phyloP scores from a whole-genome alignment of 352 stramenopile species.

The Pseudoperonospora humuli region DNA sequence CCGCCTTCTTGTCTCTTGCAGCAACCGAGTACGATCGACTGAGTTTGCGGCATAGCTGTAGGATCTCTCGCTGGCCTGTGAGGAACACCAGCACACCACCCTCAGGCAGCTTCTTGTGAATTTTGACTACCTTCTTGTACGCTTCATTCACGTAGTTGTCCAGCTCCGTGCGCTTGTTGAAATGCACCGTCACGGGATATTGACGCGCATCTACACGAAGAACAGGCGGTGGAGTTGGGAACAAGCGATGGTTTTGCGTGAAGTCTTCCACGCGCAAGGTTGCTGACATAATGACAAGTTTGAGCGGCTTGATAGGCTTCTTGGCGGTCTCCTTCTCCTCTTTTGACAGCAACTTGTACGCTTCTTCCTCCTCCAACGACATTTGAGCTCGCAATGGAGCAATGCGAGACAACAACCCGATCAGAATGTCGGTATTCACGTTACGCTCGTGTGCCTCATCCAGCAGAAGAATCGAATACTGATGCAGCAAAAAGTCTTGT shows the following conservation, averaged over 20 bases:
- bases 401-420: slow-evolving; percentile 92
- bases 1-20: slow-evolving; percentile 32
- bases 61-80: slow-evolving; percentile 95
- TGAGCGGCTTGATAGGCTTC: slow-evolving; percentile 66
- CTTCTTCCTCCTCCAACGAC: slow-evolving; percentile 57
- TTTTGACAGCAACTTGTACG: slow-evolving; percentile 33
- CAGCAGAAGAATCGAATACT: slow-evolving; percentile 80
- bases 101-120: slow-evolving; percentile 95
- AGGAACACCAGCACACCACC: slow-evolving; percentile 98
- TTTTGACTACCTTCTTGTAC: slow-evolving; percentile 95
- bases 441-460: slow-evolving; percentile 98
- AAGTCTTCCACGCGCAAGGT: slow-evolving; percentile 97
- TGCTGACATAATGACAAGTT: slow-evolving; percentile 96
- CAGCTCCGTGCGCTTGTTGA: slow-evolving; percentile 96
- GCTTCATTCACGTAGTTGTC: slow-evolving; percentile 94
- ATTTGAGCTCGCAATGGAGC: slow-evolving; percentile 90
- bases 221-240: slow-evolving; percentile 87
- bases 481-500: slow-evolving; percentile 66
- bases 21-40: slow-evolving; percentile 37
- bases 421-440: slow-evolving; percentile 94
- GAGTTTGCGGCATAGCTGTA: slow-evolving; percentile 80
- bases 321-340: slow-evolving; percentile 33
- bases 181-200: slow-evolving; percentile 96
- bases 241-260: slow-evolving; percentile 90
- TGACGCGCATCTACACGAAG: slow-evolving; percentile 92